Percentiles rank a stretch among this genome's conserved stretches.
phyloP scores from a whole-genome alignment of 345 rosid species.

The Nasturtium officinale region DNA sequence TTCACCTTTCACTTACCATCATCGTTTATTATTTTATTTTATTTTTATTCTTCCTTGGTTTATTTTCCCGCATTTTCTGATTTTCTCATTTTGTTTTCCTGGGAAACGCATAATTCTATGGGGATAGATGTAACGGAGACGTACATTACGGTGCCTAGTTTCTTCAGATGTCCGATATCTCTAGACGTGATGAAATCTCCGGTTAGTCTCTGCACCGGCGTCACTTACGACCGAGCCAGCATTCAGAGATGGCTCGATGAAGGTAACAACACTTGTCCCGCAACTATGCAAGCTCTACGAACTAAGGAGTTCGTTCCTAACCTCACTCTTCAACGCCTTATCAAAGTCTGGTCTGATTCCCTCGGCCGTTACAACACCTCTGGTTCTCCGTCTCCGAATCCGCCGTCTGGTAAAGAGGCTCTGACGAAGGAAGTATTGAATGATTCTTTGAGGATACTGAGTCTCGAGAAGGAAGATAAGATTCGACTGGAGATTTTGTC shows the following conservation, averaged over 20 bases:
- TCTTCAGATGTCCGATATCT: slow-evolving; percentile 91
- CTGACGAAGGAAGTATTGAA: slow-evolving; percentile 47
- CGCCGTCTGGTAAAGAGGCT: background rate
- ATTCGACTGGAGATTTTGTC: slow-evolving; percentile 34
- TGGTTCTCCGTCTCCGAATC: slow-evolving; percentile 27
- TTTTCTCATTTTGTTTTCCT: background rate
- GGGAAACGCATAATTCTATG: slow-evolving; percentile 36
- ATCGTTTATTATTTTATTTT: too few species aligned
- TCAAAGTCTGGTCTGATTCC: slow-evolving; percentile 78
- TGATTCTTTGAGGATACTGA: slow-evolving; percentile 37
- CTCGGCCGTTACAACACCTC: slow-evolving; percentile 36
- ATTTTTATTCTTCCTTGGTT: too few species aligned
- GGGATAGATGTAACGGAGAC: slow-evolving; percentile 58
- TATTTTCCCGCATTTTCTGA: too few species aligned
- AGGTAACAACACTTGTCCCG: slow-evolving; percentile 92
- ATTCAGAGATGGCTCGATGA: slow-evolving; percentile 88
- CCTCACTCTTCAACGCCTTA: slow-evolving; percentile 78
- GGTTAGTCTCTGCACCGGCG: slow-evolving; percentile 91
- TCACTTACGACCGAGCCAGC: slow-evolving; percentile 87
- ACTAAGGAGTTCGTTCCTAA: slow-evolving; percentile 78
- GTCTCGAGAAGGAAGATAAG: slow-evolving; percentile 10
- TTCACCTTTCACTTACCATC: slow-evolving; percentile 51
- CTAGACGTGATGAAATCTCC: slow-evolving; percentile 95
- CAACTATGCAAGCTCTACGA: slow-evolving; percentile 90
- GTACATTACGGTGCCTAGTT: slow-evolving; percentile 71